Conservation (phyloP, 768 basidiomycete species). For the Coprinopsis strossmayeri region DNA sequence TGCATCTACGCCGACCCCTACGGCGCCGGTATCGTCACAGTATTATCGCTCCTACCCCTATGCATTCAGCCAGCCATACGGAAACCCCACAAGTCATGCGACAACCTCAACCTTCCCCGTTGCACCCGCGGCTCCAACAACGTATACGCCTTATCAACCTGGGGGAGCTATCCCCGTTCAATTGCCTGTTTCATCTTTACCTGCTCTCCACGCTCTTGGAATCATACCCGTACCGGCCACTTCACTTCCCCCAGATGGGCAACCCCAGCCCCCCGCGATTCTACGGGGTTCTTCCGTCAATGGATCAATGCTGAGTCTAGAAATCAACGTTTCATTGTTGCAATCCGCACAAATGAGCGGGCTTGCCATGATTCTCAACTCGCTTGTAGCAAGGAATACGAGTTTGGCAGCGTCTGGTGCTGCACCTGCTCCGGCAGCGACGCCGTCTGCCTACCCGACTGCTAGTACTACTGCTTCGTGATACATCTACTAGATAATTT, state of each 20-base stretch:
- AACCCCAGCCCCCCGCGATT: slow-evolving; percentile 70
- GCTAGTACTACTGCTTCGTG: not conserved
- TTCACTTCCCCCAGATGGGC: slow-evolving; percentile 44
- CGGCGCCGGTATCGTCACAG: slow-evolving; percentile 30
- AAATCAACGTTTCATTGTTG: slow-evolving; percentile 71
- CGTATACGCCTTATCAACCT: slow-evolving; percentile 29
- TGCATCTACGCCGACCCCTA: slow-evolving; percentile 19
- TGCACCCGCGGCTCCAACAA: slow-evolving; percentile 22
- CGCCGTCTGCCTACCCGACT: slow-evolving; percentile 5
- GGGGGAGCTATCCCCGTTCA: slow-evolving; percentile 56
- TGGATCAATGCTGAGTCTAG: slow-evolving; percentile 66
- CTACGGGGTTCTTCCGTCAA: slow-evolving; percentile 65
- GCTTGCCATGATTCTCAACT: slow-evolving; percentile 63
- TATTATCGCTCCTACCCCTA: slow-evolving; percentile 66
- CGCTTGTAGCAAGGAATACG: slow-evolving; percentile 51
- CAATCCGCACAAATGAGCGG: slow-evolving; percentile 76
- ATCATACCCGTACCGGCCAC: slow-evolving; percentile 63
- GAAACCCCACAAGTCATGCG: slow-evolving; percentile 27
- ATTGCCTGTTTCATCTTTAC: slow-evolving; percentile 59
- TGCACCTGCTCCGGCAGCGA: slow-evolving; percentile 11
- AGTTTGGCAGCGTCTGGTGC: slow-evolving; percentile 2
- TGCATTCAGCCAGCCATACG: slow-evolving; percentile 57
- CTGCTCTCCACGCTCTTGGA: slow-evolving; percentile 62
- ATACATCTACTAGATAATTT: too few species aligned
- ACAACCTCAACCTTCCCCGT: slow-evolving; percentile 24